Evolutionary conservation across 352 stramenopile species (phyloP).

Genomic region (Pythium coloratum): DNA sequence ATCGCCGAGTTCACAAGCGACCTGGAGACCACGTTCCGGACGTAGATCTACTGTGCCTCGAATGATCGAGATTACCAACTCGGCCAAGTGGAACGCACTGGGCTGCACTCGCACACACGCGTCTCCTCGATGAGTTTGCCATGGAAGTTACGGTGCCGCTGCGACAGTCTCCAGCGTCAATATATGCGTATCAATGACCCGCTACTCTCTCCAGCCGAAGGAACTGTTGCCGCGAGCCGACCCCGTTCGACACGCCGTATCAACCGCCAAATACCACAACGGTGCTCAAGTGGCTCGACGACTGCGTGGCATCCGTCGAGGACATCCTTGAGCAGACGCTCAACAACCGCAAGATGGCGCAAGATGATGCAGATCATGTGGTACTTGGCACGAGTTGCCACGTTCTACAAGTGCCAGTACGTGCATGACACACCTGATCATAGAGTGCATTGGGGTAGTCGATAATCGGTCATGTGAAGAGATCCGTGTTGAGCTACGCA

Average conservation of each 20-base stretch:
- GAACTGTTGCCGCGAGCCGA: conserved; percentile 37
- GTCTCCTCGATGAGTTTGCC: conserved; percentile 29
- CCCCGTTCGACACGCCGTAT: conserved; percentile 72
- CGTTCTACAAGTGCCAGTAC: conserved; percentile 64
- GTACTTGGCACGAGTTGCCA: conserved; percentile 50
- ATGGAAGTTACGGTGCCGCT: conserved; percentile 27
- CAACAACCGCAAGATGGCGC: conserved; percentile 57
- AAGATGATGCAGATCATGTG: conserved; percentile 56
- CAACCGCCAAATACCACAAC: conserved; percentile 68
- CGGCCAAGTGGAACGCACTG: conserved; percentile 73
- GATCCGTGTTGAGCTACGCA: no score
- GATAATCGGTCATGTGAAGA: no score
- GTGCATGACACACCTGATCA: no score
- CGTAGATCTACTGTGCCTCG: conserved; percentile 22
- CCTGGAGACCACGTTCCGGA: conserved; percentile 45
- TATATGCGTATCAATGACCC: no score
- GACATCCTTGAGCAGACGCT: conserved; percentile 76
- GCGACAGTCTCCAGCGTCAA: no score
- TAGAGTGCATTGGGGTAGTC: no score
- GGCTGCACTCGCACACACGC: conserved; percentile 54
- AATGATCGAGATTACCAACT: no score
- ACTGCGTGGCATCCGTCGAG: conserved; percentile 64
- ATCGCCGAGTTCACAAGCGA: conserved; percentile 50
- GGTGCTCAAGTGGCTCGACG: conserved; percentile 68
- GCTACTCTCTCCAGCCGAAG: no score